These are phyloP conservation scores for Vickermania ingenoplastis DNA, from an alignment of 208 protist genomes.

Conservation along the genomic window DNA sequence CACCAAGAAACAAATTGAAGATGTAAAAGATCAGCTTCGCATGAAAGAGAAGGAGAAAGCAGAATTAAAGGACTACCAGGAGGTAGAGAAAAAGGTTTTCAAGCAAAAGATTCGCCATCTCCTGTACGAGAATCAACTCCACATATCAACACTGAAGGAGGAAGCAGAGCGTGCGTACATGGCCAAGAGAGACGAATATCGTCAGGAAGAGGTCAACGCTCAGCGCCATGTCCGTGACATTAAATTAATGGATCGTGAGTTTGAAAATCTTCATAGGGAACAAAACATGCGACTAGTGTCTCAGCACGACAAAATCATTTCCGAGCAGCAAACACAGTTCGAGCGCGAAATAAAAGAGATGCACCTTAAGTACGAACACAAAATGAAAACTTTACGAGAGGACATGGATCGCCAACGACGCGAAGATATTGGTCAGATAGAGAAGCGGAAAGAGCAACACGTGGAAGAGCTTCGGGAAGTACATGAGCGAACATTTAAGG, in stretches of 20 bases:
- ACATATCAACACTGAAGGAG: conserved; percentile 80
- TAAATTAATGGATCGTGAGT: conserved; percentile 82
- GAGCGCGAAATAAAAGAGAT: conserved; percentile 91
- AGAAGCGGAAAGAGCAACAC: conserved; percentile 94
- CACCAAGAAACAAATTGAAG: conserved; percentile 89
- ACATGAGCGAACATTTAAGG: conserved; percentile 94
- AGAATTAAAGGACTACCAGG: conserved; percentile 89
- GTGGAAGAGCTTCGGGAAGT: conserved; percentile 91
- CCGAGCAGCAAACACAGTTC: conserved; percentile 80
- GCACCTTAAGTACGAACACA: conserved; percentile 92
- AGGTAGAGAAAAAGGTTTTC: conserved; percentile 94
- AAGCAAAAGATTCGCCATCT: conserved; percentile 97
- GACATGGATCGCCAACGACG: conserved; percentile 88
- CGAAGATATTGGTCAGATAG: conserved; percentile 92
- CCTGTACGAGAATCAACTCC: conserved; percentile 94
- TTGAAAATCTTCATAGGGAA: conserved; percentile 83
- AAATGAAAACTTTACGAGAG: conserved; percentile 81
- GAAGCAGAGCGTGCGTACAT: conserved; percentile 85
- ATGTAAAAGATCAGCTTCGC: conserved; percentile 58
- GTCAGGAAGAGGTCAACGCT: conserved; percentile 67
- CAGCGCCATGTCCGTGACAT: conserved; percentile 73
- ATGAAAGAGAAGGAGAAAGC: conserved; percentile 91
- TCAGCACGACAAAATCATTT: conserved; percentile 79
- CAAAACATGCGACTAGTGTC: conserved; percentile 60
- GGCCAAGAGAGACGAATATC: conserved; percentile 86